Evolutionary conservation across 2,329 filamentous ascomycete genomes (phyloP), one percentile per base, ranked within the genome.

Genomic region (Fusarium sp.): DNA sequence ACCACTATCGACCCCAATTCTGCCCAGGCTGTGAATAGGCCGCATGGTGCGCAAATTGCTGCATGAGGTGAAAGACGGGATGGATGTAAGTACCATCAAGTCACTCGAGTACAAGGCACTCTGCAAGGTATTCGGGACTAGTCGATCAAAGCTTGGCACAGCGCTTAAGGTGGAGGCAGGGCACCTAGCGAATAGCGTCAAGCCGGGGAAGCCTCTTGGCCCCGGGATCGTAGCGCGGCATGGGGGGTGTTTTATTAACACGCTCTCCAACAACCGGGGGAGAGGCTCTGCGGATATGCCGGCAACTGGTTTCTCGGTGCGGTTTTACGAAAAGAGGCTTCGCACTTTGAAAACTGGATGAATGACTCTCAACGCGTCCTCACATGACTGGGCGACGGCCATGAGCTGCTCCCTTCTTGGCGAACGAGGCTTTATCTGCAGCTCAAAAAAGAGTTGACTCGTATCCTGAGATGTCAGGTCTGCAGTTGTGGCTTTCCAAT

Each of bases 221-320:
- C 42, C 37, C 31, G 59, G 42, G 31, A 62, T 50, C 29, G 7
- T 62, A 50, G 18, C 40, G 29, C 16, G 20, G 40, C 29, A 50
- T 34, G 59, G 59, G 58, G 42, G 29, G 40, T 50, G 59, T 42
- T 38, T 27, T 60, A 31, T 45, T 20, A 37, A 60, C 59, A 24
- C 59, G 20, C 27, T 45, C n/a, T 45, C 58, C 24, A 42, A 45
- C 13, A 45, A 29, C 27, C 2, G 20, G 29, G 29, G 31, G 45
- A 50, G 59, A 62, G 59, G 59, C 59, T 62, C 59, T 62, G 59
- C 59, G 59, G 59, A 37, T 62, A 45, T 13, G 40, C 45, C 40
- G 59, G 40, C 59, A 50, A 40, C 37, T 31, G 34, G 4, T 31
- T 50, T 37, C 27, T 50, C 29, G 29, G 37, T 42, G 24, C 20